Evolutionary conservation across 768 basidiomycete species (phyloP).

Genomic region (Lepiota brunneoincarnata): DNA sequence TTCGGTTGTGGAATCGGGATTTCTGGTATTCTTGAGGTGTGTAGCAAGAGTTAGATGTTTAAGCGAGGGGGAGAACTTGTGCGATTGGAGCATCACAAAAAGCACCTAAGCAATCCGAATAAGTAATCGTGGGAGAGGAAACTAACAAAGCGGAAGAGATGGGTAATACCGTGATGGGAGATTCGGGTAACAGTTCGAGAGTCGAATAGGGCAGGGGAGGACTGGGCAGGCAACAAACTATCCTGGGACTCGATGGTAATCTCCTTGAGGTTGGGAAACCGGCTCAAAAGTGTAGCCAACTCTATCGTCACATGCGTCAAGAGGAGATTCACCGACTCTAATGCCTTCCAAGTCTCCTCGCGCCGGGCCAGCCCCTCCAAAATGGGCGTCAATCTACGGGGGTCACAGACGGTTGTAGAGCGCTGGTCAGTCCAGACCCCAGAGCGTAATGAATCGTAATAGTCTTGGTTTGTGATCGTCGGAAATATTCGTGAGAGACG

Average conservation of each 20-base stretch:
- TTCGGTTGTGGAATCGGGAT: not conserved
- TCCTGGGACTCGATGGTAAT: slow-evolving; percentile 22
- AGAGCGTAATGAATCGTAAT: slow-evolving; percentile 20
- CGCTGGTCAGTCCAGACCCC: slow-evolving; percentile 28
- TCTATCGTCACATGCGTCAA: slow-evolving; percentile 16
- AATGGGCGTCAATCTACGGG: slow-evolving; percentile 16
- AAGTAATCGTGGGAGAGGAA: not conserved
- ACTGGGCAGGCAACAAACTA: slow-evolving; percentile 12
- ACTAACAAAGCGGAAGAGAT: too few species aligned
- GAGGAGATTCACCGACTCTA: slow-evolving; percentile 20
- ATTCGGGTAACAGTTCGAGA: slow-evolving; percentile 8
- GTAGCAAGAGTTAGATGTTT: not conserved
- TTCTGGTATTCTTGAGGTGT: not conserved
- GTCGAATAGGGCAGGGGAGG: slow-evolving; percentile 15
- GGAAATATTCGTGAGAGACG: slow-evolving; percentile 20
- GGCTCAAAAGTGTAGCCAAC: slow-evolving; percentile 16
- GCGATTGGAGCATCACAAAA: not conserved
- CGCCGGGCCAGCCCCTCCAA: slow-evolving; percentile 17
- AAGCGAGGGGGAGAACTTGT: not conserved
- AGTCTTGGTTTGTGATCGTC: slow-evolving; percentile 12
- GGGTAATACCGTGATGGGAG: slow-evolving; percentile 19
- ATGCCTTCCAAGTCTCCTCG: slow-evolving; percentile 16
- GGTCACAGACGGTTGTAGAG: slow-evolving; percentile 18
- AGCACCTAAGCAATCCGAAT: not conserved
- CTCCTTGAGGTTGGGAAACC: slow-evolving; percentile 16